A percentile compares a stretch with the other conserved stretches of the same genome.
phyloP scores from a whole-genome alignment of 805 yeast species.

The Groenewaldozyma tartarivorans region DNA sequence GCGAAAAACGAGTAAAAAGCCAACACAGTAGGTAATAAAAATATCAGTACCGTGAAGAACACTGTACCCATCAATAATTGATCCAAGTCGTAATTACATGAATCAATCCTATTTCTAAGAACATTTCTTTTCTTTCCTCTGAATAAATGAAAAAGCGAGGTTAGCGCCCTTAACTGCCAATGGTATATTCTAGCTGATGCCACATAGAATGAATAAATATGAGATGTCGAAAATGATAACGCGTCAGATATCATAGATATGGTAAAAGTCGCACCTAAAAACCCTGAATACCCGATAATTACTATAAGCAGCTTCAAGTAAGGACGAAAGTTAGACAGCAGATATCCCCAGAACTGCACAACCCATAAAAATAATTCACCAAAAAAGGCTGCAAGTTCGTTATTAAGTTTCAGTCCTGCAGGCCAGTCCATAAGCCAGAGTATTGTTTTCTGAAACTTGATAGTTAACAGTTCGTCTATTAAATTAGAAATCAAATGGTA shows the following conservation, averaged over 20 bases:
- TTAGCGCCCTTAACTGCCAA: conserved; percentile 59
- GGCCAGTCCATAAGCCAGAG: conserved; percentile 81
- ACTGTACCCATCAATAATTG: conserved; percentile 84
- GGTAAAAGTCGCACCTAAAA: conserved; percentile 60
- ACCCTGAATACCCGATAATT: conserved; percentile 32
- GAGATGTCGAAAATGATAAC: conserved; percentile 53
- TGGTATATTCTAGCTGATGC: conserved; percentile 71
- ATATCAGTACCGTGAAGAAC: conserved; percentile 67
- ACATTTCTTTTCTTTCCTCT: conserved; percentile 84
- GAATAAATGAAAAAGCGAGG: conserved; percentile 72
- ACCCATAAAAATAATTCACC: conserved; percentile 87
- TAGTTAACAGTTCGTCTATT: conserved; percentile 35
- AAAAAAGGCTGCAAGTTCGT: conserved; percentile 72
- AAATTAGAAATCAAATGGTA: conserved; percentile 22
- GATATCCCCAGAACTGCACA: conserved; percentile 49
- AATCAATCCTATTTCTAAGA: conserved; percentile 76
- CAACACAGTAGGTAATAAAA: conserved; percentile 76
- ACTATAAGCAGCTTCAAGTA: conserved; percentile 25
- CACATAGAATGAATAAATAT: conserved; percentile 65
- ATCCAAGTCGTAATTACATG: conserved; percentile 74
- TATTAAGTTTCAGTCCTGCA: conserved; percentile 86
- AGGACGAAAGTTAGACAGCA: conserved; percentile 22
- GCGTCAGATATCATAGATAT: conserved; percentile 60
- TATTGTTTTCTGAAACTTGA: conserved; percentile 40
- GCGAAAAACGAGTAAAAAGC: conserved; percentile 78